Evolutionary conservation across 345 rosid species (phyloP).

Genomic region (Camelina laxa): DNA sequence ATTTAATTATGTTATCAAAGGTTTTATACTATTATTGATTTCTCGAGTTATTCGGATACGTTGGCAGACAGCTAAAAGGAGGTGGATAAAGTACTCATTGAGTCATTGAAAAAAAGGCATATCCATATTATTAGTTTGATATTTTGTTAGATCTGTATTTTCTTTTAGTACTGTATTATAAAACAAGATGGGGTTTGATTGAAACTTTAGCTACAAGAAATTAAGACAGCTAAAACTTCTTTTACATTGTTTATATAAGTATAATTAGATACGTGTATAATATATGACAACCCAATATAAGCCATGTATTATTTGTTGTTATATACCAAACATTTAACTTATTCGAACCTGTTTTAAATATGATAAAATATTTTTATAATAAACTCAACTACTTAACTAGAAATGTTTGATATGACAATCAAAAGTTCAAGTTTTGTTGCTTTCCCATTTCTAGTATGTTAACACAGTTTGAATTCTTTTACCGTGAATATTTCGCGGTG

Average conservation of each 20-base stretch:
- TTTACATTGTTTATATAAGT: constrained; percentile 12
- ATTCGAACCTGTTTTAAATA: background rate
- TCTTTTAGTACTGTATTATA: background rate
- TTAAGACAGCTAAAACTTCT: constrained; percentile 23
- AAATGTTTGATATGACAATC: background rate
- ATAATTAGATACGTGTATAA: background rate
- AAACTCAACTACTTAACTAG: background rate
- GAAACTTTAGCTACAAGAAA: constrained; percentile 26
- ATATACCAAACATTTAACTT: constrained; percentile 22
- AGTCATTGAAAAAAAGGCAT: constrained; percentile 24
- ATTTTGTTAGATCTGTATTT: constrained; percentile 24
- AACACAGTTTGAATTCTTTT: too few relatives aligned
- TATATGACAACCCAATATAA: constrained; percentile 1
- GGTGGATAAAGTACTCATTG: constrained; percentile 43
- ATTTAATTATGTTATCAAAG: background rate
- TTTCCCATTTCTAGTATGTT: background rate
- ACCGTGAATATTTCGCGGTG: background rate
- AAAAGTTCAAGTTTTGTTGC: background rate
- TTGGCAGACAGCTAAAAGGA: constrained; percentile 49
- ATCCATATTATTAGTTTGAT: constrained; percentile 31
- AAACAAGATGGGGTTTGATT: constrained; percentile 5
- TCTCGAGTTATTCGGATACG: constrained; percentile 39
- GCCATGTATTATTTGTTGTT: constrained; percentile 1
- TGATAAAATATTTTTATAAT: too few relatives aligned
- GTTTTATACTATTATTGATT: constrained; percentile 5